These are phyloP conservation scores for Coemansia sp. DNA, from an alignment of 192 early-diverging fungal species.

Conservation along the genomic window DNA sequence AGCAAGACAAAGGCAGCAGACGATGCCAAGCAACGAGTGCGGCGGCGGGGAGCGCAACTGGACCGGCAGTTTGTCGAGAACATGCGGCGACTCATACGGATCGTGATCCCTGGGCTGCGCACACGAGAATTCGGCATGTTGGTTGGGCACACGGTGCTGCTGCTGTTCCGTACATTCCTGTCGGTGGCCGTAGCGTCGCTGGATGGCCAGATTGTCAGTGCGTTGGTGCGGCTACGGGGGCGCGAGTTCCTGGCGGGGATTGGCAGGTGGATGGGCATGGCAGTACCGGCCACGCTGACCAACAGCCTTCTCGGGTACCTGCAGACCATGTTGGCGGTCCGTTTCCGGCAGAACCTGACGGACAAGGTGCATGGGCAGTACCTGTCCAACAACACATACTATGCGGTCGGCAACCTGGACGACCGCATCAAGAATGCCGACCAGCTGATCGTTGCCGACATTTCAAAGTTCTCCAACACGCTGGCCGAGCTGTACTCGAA, in stretches of 20 bases:
- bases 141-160: conserved; percentile 75
- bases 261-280: conserved; percentile 87
- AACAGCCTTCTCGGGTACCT: conserved; percentile 83
- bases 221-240: conserved; percentile 54
- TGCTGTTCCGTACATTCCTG: conserved; percentile 81
- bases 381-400: conserved; percentile 86
- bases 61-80: conserved; percentile 55
- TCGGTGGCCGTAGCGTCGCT: conserved; percentile 83
- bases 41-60: conserved; percentile 25
- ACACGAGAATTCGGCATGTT: conserved; percentile 86
- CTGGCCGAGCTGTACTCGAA: conserved; percentile 88
- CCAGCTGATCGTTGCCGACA: conserved; percentile 85
- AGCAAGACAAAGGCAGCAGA: background rate
- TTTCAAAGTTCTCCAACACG: conserved; percentile 84
- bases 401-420: conserved; percentile 88
- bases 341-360: conserved; percentile 82
- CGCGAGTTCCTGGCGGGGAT: conserved; percentile 80
- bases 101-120: conserved; percentile 79
- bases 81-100: conserved; percentile 63
- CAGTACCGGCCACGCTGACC: conserved; percentile 93
- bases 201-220: conserved; percentile 65
- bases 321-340: conserved; percentile 69
- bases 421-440: conserved; percentile 87
- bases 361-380: conserved; percentile 83
- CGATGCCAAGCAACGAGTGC: background rate